Evolutionary conservation across 441 rosid genomes (phyloP).

Genomic region (Daphne laureola): DNA sequence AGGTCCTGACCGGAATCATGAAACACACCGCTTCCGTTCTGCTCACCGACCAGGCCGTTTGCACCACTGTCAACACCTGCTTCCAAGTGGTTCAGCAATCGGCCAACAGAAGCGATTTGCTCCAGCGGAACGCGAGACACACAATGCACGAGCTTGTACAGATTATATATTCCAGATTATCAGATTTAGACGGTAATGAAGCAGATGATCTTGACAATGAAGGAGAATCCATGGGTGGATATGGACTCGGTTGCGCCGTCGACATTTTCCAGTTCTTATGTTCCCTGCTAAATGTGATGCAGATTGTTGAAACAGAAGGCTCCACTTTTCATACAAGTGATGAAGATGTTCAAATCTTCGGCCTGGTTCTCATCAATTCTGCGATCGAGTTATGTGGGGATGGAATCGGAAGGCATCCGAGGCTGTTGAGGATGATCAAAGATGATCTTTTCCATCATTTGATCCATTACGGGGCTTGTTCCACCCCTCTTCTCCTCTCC

Average conservation of each 20-base stretch:
- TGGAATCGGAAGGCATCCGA: conserved; percentile 57
- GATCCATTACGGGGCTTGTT: conserved; percentile 65
- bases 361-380: conserved; percentile 54
- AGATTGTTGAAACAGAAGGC: conserved; percentile 57
- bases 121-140: conserved; percentile 64
- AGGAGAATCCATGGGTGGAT: conserved; percentile 25
- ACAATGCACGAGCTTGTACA: conserved; percentile 81
- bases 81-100: conserved; percentile 89
- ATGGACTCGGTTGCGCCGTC: conserved; percentile 54
- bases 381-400: conserved; percentile 80
- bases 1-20: conserved; percentile 53
- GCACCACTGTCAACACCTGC: conserved; percentile 74
- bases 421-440: conserved; percentile 66
- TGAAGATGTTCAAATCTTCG: conserved; percentile 68
- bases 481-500: conserved; percentile 68
- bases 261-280: conserved; percentile 82
- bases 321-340: conserved; percentile 39
- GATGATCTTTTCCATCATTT: conserved; percentile 82
- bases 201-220: conserved; percentile 41
- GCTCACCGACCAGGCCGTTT: conserved; percentile 62
- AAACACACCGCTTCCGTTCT: conserved; percentile 55
- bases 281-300: conserved; percentile 63
- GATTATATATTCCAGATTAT: conserved; percentile 60
- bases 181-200: conserved; percentile 41
- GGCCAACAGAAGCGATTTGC: conserved; percentile 55